Conservation (phyloP, 495 filamentous ascomycete species). For the Penicillium coprophilum region DNA sequence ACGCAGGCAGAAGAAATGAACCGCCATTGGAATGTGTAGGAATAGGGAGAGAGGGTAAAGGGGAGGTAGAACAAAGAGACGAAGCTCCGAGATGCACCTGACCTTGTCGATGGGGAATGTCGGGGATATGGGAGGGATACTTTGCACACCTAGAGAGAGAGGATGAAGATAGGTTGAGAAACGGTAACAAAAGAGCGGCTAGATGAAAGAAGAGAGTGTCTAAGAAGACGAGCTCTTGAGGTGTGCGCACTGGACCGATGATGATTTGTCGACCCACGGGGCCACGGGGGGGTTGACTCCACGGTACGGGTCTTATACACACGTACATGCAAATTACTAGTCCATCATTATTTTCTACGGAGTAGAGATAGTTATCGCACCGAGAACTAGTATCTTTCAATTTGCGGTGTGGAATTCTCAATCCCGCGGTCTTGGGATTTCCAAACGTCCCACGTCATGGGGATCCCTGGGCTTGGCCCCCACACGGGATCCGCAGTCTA, state of each 20-base stretch:
- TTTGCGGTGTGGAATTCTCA: slow-evolving; percentile 5
- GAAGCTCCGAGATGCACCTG: slow-evolving; percentile 18
- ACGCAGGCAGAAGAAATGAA: slow-evolving; percentile 15
- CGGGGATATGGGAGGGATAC: slow-evolving; percentile 5
- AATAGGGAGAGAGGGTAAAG: background rate
- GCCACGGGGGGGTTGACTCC: slow-evolving; percentile 9
- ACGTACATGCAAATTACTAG: too few relatives aligned
- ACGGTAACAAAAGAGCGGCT: slow-evolving; percentile 6
- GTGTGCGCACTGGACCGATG: slow-evolving; percentile 21
- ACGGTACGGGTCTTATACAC: slow-evolving; percentile 1
- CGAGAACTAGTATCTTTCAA: too few relatives aligned
- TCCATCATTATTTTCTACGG: too few relatives aligned
- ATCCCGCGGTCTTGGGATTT: background rate
- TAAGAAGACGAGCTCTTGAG: slow-evolving; percentile 12
- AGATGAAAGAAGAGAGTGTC: background rate
- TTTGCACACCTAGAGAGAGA: background rate
- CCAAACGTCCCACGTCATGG: slow-evolving; percentile 4
- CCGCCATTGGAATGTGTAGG: slow-evolving; percentile 16
- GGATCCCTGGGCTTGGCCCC: background rate
- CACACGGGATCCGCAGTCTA: too few relatives aligned
- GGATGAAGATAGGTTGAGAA: background rate
- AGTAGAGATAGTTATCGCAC: too few relatives aligned
- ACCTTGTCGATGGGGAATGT: slow-evolving; percentile 18
- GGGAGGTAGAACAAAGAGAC: slow-evolving; percentile 6
- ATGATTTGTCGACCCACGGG: slow-evolving; percentile 34